Evolutionary conservation across 352 stramenopile species (phyloP), one percentile per base, ranked within the genome.

Genomic region (Plasmopara viticola): DNA sequence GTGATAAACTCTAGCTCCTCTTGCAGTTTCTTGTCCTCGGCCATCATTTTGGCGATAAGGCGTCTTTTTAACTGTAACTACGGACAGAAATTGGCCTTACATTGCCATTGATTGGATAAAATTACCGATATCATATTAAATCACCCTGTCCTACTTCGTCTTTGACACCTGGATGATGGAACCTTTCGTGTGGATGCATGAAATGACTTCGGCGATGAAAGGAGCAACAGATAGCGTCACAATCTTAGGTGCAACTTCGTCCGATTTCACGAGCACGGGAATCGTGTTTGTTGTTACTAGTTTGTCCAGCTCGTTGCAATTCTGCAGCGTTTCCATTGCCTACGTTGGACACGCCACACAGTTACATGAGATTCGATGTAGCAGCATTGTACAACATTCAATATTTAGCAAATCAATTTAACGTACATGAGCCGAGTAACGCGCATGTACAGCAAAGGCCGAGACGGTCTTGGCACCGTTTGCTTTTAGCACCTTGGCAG

Each of bases 221-320:
- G 84, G 81, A 42, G 84, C 84, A 37, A 94, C 84, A 10, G 80
- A 91, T 20, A 94, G 66, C 62, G 79, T 92, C 52, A 89, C 79
- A 44, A 94, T 87, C 70, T 94, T 94, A 44, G 61, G 44, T 8
- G 72, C 72, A 13, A 68, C 41, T 17, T 66, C 54, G 39, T 62
- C 46, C 12, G 43, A 57, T 46, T 64, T 60, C 40, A 61, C 29
- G 33, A 77, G 62, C 12, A 73, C 61, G 2, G 82, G 78, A 44
- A 94, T 94, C 35, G 84, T 94, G 64, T 94, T 90, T 43, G 81
- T 92, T 13, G 81, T 94, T 50, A 94, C 81, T n/a, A 94, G 56
- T 44, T 76, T 70, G 57, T 94, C 78, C 48, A 94, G 55, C 3
- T 94, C 84, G 39, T 84, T 60, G 58, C 80, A 94, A 18, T 66